Evolutionary conservation across 1,284 basidiomycete genomes (phyloP).

Genomic region (Gastroboletus turbinatus): DNA sequence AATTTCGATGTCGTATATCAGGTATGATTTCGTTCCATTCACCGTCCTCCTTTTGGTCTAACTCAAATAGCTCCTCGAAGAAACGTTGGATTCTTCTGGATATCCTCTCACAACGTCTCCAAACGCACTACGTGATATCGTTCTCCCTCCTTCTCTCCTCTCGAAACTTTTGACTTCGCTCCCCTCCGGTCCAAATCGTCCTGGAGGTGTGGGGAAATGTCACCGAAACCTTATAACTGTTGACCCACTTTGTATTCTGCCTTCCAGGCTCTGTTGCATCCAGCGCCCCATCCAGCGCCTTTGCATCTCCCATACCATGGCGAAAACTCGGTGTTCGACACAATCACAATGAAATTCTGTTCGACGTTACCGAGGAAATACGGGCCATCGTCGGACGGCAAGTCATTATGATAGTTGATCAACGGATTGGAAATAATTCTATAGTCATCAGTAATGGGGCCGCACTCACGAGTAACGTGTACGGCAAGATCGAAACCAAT

Average conservation of each 20-base stretch:
- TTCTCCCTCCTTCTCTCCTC: slow-evolving; percentile 83
- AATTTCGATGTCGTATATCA: slow-evolving; percentile 97
- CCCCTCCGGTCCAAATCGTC: slow-evolving; percentile 31
- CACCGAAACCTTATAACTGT: slow-evolving; percentile 7
- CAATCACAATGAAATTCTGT: slow-evolving; percentile 91
- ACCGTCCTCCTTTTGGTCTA: not conserved
- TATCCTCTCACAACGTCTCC: slow-evolving; percentile 93
- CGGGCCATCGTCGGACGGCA: slow-evolving; percentile 84
- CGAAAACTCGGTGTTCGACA: slow-evolving; percentile 83
- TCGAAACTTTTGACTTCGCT: slow-evolving; percentile 73
- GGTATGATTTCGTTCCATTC: slow-evolving; percentile 40
- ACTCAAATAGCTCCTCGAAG: slow-evolving; percentile 77
- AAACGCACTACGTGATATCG: slow-evolving; percentile 90
- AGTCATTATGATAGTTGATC: slow-evolving; percentile 24
- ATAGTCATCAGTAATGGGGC: slow-evolving; percentile 64
- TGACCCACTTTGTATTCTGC: slow-evolving; percentile 29
- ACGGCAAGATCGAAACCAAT: slow-evolving; percentile 82
- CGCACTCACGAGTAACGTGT: slow-evolving; percentile 69
- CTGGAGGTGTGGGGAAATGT: slow-evolving; percentile 24
- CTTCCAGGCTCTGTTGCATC: slow-evolving; percentile 40
- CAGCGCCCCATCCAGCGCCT: slow-evolving; percentile 58
- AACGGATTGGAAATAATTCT: not conserved
- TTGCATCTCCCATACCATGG: slow-evolving; percentile 95
- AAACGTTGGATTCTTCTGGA: slow-evolving; percentile 90
- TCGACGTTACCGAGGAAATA: slow-evolving; percentile 87